Evolutionary conservation across 805 yeast species (phyloP).

Genomic region (Metschnikowia chrysomelidarum): DNA sequence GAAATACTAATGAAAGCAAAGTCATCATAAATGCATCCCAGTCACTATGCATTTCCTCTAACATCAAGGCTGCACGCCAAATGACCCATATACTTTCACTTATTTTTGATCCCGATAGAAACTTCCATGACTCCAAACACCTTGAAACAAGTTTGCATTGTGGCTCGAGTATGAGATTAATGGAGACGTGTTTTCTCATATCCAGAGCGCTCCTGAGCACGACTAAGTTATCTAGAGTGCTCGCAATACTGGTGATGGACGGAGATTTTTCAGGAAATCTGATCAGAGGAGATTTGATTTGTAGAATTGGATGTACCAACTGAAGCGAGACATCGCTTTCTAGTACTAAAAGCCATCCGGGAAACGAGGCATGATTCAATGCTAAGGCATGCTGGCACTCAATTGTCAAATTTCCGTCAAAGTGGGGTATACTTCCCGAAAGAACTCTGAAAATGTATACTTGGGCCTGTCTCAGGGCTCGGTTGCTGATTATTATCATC

Average conservation of each 20-base stretch:
- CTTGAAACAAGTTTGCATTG: conserved; percentile 38
- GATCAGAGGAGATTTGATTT: conserved; percentile 37
- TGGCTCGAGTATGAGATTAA: conserved; percentile 46
- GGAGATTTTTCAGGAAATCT: conserved; percentile 20
- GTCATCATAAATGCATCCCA: conserved; percentile 61
- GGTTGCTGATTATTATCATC: conserved; percentile 56
- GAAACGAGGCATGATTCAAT: conserved; percentile 31
- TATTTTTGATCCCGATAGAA: conserved; percentile 56
- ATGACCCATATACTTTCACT: conserved; percentile 57
- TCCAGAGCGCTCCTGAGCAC: conserved; percentile 22
- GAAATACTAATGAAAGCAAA: conserved; percentile 48
- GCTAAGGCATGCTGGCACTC: conserved; percentile 30
- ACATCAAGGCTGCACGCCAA: conserved; percentile 57
- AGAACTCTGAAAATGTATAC: conserved; percentile 49
- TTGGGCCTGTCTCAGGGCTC: conserved; percentile 39
- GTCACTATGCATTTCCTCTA: conserved; percentile 45
- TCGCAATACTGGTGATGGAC: conserved; percentile 22
- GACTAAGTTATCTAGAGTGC: conserved; percentile 30
- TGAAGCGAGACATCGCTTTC: conserved; percentile 33
- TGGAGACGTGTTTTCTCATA: conserved; percentile 21
- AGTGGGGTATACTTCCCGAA: conserved; percentile 30
- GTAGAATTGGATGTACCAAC: conserved; percentile 58
- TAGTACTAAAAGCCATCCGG: conserved; percentile 47
- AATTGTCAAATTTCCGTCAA: conserved; percentile 14
- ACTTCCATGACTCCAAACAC: conserved; percentile 50